Conservation (phyloP, 176 grass and related monocot genomes). For the Dactylis glomerata region DNA sequence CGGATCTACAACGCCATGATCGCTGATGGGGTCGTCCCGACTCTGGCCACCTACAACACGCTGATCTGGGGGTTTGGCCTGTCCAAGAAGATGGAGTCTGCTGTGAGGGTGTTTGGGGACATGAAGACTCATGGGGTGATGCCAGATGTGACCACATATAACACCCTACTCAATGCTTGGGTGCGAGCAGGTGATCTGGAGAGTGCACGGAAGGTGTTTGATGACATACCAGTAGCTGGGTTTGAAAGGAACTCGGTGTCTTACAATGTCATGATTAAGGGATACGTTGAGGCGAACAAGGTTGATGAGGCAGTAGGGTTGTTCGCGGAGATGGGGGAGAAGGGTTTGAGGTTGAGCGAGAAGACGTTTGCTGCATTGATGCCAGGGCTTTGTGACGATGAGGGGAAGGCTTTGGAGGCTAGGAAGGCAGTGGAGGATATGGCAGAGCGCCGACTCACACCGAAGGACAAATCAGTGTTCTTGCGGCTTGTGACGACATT, state of each 20-base stretch:
- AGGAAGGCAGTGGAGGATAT: constrained; percentile 60
- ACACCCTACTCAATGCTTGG: constrained; percentile 76
- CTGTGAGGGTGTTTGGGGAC: constrained; percentile 59
- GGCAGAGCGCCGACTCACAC: constrained; percentile 60
- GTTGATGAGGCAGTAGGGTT: constrained; percentile 56
- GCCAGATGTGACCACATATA: constrained; percentile 66
- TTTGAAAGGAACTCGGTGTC: constrained; percentile 54
- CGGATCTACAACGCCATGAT: constrained; percentile 85
- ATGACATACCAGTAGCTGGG: constrained; percentile 50
- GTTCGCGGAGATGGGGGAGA: constrained; percentile 68
- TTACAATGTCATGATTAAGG: constrained; percentile 96
- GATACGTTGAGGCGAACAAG: constrained; percentile 49
- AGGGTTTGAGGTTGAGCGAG: constrained; percentile 76
- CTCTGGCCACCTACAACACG: constrained; percentile 71
- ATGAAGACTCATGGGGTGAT: constrained; percentile 64
- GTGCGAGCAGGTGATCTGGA: constrained; percentile 62
- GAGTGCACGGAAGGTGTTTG: constrained; percentile 73
- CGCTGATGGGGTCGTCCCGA: constrained; percentile 39
- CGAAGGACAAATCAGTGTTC: constrained; percentile 87
- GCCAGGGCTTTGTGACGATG: constrained; percentile 87
- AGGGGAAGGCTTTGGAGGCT: constrained; percentile 50
- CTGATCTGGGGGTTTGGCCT: constrained; percentile 89
- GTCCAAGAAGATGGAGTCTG: constrained; percentile 67
- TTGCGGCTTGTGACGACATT: constrained; percentile 63
- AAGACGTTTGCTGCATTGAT: constrained; percentile 86